phyloP scores from a whole-genome alignment of 257 asterid genomes.

The Nicotiana knightiana region DNA sequence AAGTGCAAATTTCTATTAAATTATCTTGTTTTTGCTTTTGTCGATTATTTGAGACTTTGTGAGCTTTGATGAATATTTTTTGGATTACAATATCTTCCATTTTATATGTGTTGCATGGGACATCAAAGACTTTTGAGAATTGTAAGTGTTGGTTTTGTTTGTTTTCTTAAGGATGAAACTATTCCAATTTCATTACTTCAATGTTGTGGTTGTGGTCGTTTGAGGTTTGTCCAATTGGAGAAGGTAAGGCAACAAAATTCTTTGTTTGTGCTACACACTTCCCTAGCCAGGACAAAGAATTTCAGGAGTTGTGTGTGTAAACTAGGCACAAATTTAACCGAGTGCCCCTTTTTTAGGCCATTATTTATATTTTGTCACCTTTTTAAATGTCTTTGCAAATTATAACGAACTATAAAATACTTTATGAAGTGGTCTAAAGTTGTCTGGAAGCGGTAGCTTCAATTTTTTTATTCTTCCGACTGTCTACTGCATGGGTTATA shows the following conservation, averaged over 20 bases:
- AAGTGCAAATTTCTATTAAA: not conserved
- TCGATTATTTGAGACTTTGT: not conserved
- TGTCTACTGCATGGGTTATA: no score
- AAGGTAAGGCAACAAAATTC: slow-evolving; percentile 23
- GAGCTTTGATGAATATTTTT: slow-evolving; percentile 4
- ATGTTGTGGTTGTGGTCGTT: slow-evolving; percentile 3
- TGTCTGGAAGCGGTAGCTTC: no score
- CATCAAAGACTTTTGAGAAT: not conserved
- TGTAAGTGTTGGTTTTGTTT: not conserved
- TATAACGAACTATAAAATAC: no score
- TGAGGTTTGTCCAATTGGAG: slow-evolving; percentile 24
- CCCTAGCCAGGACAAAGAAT: not conserved
- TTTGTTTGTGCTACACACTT: slow-evolving; percentile 34
- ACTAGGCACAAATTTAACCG: no score
- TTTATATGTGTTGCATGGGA: not conserved
- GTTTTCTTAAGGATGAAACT: slow-evolving; percentile 25
- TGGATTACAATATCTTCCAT: not conserved
- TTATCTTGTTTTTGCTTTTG: not conserved
- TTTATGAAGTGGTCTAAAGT: no score
- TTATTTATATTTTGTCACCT: not conserved
- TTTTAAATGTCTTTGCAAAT: no score
- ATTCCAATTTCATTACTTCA: slow-evolving; percentile 50
- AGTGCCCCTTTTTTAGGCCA: not conserved
- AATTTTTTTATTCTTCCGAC: no score
- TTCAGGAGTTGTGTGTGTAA: not conserved